These are phyloP conservation scores for Aspergillus proliferans DNA, from an alignment of 2,329 filamentous ascomycete genomes.

Conservation along the genomic window DNA sequence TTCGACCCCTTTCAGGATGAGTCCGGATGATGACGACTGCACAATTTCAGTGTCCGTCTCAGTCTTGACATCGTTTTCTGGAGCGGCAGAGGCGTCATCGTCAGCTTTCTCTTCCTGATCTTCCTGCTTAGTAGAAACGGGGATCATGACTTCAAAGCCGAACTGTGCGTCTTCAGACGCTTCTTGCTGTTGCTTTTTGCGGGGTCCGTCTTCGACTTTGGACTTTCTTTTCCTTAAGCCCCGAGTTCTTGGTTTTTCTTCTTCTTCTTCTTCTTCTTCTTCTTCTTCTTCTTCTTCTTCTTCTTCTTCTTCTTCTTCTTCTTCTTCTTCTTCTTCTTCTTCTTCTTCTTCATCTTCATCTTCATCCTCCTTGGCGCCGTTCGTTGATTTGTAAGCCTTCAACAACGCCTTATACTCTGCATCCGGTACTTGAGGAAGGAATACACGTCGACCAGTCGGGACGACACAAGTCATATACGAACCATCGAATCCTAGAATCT, in stretches of 20 bases:
- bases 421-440: slow-evolving; percentile 16
- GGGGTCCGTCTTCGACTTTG: slow-evolving; percentile 2
- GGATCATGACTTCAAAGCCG: neutral
- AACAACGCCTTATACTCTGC: neutral
- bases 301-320: neutral
- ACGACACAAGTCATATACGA: slow-evolving; percentile 31
- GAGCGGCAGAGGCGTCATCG: neutral
- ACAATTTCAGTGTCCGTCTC: neutral
- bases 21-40: neutral
- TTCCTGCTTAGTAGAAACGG: no score
- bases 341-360: neutral
- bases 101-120: neutral
- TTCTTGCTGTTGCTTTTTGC: slow-evolving; percentile 1
- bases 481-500: slow-evolving; percentile 31
- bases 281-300: neutral
- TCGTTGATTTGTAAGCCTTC: neutral
- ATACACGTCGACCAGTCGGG: slow-evolving; percentile 33
- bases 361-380: neutral
- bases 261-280: neutral
- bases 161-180: slow-evolving; percentile 1
- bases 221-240: slow-evolving; percentile 11
- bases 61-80: neutral
- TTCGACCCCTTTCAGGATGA: slow-evolving; percentile 2
- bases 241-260: neutral
- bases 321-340: neutral